These are phyloP conservation scores for Triticum aestivum DNA, from an alignment of 176 grass and related monocot species.

Conservation along the genomic window DNA sequence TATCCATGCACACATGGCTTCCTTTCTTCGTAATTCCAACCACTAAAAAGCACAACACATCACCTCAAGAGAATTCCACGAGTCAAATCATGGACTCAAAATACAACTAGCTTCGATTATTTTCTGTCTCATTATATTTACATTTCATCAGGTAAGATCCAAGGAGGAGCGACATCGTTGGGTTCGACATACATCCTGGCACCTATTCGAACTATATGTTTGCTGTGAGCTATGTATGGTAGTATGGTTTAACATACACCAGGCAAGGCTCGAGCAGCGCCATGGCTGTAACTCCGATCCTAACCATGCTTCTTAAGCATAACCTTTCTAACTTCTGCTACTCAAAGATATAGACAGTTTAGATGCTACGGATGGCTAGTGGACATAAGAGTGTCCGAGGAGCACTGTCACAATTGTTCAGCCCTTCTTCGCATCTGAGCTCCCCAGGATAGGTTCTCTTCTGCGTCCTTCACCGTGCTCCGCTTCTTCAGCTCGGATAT, in stretches of 20 bases:
- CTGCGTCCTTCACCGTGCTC: slow-evolving; percentile 50
- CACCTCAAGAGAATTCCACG: neutral
- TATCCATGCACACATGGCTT: neutral
- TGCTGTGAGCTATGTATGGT: too few species aligned
- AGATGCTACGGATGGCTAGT: neutral
- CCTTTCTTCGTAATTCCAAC: neutral
- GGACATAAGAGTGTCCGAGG: neutral
- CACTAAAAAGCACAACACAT: neutral
- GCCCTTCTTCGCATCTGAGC: slow-evolving; percentile 62
- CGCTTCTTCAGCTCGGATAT: slow-evolving; percentile 48
- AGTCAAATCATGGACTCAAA: neutral
- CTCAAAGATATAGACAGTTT: neutral
- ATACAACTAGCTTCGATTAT: neutral
- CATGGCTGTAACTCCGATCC: neutral
- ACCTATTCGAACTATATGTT: neutral
- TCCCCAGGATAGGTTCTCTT: slow-evolving; percentile 74
- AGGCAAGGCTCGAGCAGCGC: neutral
- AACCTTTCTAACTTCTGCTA: neutral
- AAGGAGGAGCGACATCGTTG: neutral
- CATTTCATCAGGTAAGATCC: slow-evolving; percentile 12
- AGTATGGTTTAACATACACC: too few species aligned
- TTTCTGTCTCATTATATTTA: slow-evolving; percentile 27
- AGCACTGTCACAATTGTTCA: slow-evolving; percentile 18
- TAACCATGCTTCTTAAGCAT: neutral
- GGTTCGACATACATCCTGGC: neutral